These are phyloP conservation scores for Salicornia ramosissima DNA, from an alignment of 148 eudicot genomes.

Conservation along the genomic window DNA sequence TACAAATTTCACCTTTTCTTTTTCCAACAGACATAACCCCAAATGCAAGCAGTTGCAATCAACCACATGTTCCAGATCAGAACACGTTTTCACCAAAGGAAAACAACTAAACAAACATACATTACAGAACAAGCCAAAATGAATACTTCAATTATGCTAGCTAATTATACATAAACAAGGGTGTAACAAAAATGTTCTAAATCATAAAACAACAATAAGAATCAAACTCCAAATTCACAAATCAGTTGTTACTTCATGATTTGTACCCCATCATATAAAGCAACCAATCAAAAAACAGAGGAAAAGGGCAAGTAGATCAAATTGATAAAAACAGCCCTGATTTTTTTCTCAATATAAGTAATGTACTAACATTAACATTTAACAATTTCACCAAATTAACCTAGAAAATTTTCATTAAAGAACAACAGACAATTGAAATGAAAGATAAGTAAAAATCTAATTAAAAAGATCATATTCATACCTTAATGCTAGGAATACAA, in stretches of 20 bases:
- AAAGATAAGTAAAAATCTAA: not conserved
- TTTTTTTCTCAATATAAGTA: not conserved
- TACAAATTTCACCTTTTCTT: not conserved
- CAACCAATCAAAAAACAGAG: not conserved
- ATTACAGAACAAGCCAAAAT: not conserved
- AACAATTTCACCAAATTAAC: not conserved
- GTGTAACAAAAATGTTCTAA: not conserved
- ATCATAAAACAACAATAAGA: not conserved
- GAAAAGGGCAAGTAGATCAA: not conserved
- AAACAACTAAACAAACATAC: slow-evolving; percentile 6
- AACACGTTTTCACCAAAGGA: not conserved
- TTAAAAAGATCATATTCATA: slow-evolving; percentile 15
- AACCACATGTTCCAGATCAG: slow-evolving; percentile 5
- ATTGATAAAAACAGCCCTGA: not conserved
- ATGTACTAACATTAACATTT: slow-evolving; percentile 5
- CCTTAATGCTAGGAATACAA: slow-evolving; percentile 81
- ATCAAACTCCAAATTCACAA: not conserved
- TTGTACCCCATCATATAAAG: not conserved
- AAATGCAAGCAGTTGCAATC: not conserved
- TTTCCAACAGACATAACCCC: slow-evolving; percentile 4
- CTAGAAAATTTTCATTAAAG: not conserved
- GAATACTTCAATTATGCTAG: not conserved
- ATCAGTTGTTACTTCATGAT: not conserved
- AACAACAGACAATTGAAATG: not conserved
- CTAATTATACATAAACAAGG: not conserved